Percentiles rank a stretch among this genome's conserved stretches.
Evolutionary conservation across 257 asterid genomes (phyloP).

Genomic region (Jaltomata sinuosa): DNA sequence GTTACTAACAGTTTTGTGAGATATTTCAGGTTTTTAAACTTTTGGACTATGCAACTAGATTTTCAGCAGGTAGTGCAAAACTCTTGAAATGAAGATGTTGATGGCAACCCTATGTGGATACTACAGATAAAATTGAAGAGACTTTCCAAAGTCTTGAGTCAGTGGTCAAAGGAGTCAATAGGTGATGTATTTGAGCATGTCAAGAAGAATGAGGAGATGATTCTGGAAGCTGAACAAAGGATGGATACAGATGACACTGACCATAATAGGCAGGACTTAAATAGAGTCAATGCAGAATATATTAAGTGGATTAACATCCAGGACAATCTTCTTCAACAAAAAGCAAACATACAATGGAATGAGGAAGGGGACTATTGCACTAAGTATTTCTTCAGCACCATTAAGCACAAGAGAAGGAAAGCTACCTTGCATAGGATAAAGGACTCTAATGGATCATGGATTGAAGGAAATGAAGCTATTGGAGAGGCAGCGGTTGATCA

Average conservation of each 20-base stretch:
- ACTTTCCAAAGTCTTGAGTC: background rate
- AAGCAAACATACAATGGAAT: background rate
- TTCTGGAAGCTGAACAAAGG: background rate
- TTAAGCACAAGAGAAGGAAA: background rate
- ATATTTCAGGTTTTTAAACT: too few relatives aligned
- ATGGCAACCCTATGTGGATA: too few relatives aligned
- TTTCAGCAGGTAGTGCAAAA: too few relatives aligned
- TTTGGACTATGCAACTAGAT: background rate
- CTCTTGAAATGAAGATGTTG: too few relatives aligned
- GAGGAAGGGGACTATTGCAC: background rate
- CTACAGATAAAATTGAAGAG: background rate
- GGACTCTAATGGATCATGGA: background rate
- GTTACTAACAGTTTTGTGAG: background rate
- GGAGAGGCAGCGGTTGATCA: background rate
- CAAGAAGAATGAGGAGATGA: background rate
- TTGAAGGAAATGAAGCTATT: background rate
- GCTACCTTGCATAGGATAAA: background rate
- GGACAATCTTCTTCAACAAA: background rate
- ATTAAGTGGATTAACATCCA: background rate
- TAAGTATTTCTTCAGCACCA: background rate
- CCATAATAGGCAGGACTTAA: background rate
- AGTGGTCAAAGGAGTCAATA: background rate
- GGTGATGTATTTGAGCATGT: background rate
- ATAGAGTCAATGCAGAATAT: background rate
- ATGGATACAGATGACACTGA: too few relatives aligned